Evolutionary conservation across 192 early-diverging fungal species (phyloP), one percentile per base, ranked within the genome.

Genomic region (Kappamyces sp.): DNA sequence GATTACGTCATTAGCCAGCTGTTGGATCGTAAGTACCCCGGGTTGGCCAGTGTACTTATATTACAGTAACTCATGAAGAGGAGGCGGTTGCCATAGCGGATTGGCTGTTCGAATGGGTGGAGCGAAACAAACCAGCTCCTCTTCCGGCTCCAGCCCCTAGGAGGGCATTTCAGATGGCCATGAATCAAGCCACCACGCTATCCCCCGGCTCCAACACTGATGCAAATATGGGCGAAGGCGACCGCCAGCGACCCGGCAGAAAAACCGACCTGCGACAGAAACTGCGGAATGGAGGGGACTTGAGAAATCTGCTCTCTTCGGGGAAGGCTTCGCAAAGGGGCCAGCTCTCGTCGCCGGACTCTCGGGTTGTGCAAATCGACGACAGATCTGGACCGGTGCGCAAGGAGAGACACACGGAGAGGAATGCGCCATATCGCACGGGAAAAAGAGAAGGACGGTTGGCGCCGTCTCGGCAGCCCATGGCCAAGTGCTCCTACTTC

Each of bases 61-160:
- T n/a, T 46, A 46, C 44, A 46, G 32, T 57, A 32, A 57, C 55
- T 33, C 41, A 40, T 7, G 37, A 57, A 57, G 33, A 36, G 8
- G 55, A 57, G 34, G 55, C 55, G n/a, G 47, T n/a, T 3, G 33
- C 55, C 6, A 57, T 57, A 31, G 55, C 37, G 23, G 55, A 57
- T 7, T 57, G 55, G 55, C 31, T 57, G 47, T 57, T 57, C 47
- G 55, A 57, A 36, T 57, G 36, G 55, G 55, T 57, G 47, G 12
- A 5, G 31, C 12, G 12, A 12, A n/a, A 23, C 12, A 46, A 46
- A n/a, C 23, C 5, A 9, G 33, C 47, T 1, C 8, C 34, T 42
- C 41, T 36, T 7, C 5, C 34, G 47, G 55, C 7, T 41, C 33
- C 55, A 36, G 23, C 23, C 23, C 4, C 33, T 3, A 35, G 6